Conservation (phyloP, 148 eudicot genomes). For the Rhododendron griersonianum region DNA sequence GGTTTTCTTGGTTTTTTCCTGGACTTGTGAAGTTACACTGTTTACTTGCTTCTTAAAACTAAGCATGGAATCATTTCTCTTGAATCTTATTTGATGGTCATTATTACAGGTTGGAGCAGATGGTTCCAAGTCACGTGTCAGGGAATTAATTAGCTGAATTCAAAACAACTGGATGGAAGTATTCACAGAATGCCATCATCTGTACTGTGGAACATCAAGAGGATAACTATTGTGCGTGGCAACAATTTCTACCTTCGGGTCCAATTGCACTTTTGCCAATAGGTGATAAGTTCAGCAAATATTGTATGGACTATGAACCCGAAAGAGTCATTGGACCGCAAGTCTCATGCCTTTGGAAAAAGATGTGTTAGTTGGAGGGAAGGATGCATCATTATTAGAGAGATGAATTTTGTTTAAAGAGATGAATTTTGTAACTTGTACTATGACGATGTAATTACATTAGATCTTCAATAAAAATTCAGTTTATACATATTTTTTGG, state of each 20-base stretch:
- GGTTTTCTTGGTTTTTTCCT: background rate
- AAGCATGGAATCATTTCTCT: background rate
- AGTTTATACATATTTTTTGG: too few species aligned
- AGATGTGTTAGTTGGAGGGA: too few species aligned
- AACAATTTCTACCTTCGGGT: conserved; percentile 88
- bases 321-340: conserved; percentile 56
- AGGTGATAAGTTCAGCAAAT: conserved; percentile 83
- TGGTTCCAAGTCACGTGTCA: conserved; percentile 89
- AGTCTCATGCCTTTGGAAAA: background rate
- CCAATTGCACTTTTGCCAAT: conserved; percentile 94
- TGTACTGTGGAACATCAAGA: conserved; percentile 80
- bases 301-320: conserved; percentile 98
- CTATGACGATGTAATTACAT: too few species aligned
- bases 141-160: conserved; percentile 80
- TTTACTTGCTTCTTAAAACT: background rate
- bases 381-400: too few species aligned
- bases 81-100: background rate
- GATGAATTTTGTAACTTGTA: too few species aligned
- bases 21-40: background rate
- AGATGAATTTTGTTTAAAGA: too few species aligned
- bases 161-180: conserved; percentile 72
- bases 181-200: conserved; percentile 85
- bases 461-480: too few species aligned
- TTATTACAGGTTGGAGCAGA: conserved; percentile 88
- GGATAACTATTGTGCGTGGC: conserved; percentile 84